Evolutionary conservation across 31 red algal genomes (phyloP).

Genomic region (Endocladia muricata): DNA sequence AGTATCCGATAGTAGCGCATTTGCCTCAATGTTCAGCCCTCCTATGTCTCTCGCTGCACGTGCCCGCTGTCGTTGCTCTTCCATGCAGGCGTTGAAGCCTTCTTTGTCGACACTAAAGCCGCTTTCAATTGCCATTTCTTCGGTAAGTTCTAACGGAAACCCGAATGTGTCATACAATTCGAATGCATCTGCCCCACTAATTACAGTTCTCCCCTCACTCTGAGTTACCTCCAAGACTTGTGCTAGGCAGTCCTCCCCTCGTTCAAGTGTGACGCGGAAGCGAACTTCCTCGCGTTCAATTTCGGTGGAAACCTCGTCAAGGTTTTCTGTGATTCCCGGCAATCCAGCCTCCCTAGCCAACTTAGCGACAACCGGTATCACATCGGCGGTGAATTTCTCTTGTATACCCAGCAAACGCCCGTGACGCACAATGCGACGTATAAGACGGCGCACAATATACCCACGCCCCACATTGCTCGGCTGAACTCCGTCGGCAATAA

Average conservation of each 20-base stretch:
- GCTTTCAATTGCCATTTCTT: slow-evolving; percentile 76
- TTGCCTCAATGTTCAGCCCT: slow-evolving; percentile 24
- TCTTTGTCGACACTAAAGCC: slow-evolving; percentile 66
- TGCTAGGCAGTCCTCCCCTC: slow-evolving; percentile 71
- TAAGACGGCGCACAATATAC: slow-evolving; percentile 86
- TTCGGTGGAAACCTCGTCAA: slow-evolving; percentile 42
- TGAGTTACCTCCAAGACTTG: slow-evolving; percentile 37
- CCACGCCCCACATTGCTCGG: slow-evolving; percentile 84
- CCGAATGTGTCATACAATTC: slow-evolving; percentile 98
- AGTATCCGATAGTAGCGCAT: slow-evolving; percentile 22
- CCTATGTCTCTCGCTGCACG: slow-evolving; percentile 57
- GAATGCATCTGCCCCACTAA: slow-evolving; percentile 86
- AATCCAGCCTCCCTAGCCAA: slow-evolving; percentile 65
- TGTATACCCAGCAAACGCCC: slow-evolving; percentile 78
- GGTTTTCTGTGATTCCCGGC: slow-evolving; percentile 24
- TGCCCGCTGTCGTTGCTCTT: slow-evolving; percentile 59
- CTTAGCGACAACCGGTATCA: slow-evolving; percentile 58
- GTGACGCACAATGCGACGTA: slow-evolving; percentile 86
- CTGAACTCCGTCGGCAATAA: slow-evolving; percentile 81
- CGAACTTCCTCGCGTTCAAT: slow-evolving; percentile 67
- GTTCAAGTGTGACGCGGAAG: slow-evolving; percentile 76
- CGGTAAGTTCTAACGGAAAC: slow-evolving; percentile 93
- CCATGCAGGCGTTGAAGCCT: slow-evolving; percentile 80
- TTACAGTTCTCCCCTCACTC: not conserved
- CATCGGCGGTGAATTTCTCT: slow-evolving; percentile 41